A percentile compares a stretch with the other conserved stretches of the same genome.
These are phyloP conservation scores for Cyclospora cayetanensis DNA, from an alignment of 169 alveolate genomes.

Conservation along the genomic window DNA sequence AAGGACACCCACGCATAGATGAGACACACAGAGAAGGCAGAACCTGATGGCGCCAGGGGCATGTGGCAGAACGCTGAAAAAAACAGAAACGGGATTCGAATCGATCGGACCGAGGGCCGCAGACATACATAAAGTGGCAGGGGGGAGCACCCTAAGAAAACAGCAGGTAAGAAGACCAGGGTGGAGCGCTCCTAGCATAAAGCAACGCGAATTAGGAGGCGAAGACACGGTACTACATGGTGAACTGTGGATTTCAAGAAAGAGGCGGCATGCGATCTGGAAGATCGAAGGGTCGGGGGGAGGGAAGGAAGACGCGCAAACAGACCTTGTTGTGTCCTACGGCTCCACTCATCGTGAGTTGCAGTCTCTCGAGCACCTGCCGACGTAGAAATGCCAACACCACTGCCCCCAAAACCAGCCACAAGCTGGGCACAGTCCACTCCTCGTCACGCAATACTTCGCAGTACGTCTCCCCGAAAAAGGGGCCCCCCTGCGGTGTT, in stretches of 20 bases:
- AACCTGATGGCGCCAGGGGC: neutral
- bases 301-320: neutral
- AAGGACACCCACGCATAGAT: neutral
- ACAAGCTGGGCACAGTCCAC: neutral
- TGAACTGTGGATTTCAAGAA: too few species aligned
- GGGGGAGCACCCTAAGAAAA: too few species aligned
- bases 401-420: constrained; percentile 53
- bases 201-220: too few species aligned
- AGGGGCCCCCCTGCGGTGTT: neutral
- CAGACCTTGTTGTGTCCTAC: constrained; percentile 29
- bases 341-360: constrained; percentile 62
- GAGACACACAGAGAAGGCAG: neutral
- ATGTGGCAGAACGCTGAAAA: neutral
- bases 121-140: too few species aligned
- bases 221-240: too few species aligned
- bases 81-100: neutral
- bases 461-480: neutral
- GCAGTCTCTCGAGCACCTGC: neutral
- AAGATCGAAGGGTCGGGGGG: too few species aligned
- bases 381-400: neutral
- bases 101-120: too few species aligned
- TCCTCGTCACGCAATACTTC: neutral
- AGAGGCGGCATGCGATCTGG: too few species aligned
- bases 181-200: too few species aligned
- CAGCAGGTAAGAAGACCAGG: too few species aligned